These are phyloP conservation scores for Albizia julibrissin DNA, from an alignment of 306 rosid species.

Conservation along the genomic window DNA sequence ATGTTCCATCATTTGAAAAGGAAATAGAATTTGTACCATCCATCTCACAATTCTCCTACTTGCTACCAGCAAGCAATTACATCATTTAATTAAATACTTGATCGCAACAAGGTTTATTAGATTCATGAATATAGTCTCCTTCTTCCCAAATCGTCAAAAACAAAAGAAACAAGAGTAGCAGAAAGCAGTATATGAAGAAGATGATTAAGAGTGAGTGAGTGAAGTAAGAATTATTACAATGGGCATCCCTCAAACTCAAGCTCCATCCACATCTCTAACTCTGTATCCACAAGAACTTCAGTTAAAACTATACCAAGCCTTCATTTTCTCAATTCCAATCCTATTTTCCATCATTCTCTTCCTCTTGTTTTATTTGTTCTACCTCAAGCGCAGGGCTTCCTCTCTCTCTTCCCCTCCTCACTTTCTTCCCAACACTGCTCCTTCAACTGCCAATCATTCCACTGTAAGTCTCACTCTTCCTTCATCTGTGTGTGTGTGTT, in stretches of 20 bases:
- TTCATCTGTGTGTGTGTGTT: not conserved
- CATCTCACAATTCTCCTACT: not conserved
- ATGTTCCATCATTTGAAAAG: conserved; percentile 46
- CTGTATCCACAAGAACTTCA: conserved; percentile 78
- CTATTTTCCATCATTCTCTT: conserved; percentile 80
- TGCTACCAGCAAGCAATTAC: not conserved
- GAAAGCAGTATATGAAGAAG: not conserved
- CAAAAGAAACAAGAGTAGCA: not conserved
- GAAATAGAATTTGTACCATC: conserved; percentile 11
- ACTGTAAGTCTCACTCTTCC: conserved; percentile 6
- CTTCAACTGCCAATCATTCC: not conserved
- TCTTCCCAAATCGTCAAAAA: not conserved
- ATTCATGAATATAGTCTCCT: not conserved
- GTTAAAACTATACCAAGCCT: conserved; percentile 86
- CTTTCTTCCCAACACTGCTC: not conserved
- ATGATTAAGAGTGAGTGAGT: not conserved
- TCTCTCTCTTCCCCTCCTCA: conserved; percentile 36
- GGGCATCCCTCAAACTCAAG: conserved; percentile 53
- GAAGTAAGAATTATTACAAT: conserved; percentile 18
- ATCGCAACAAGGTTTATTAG: not conserved
- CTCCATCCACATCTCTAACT: conserved; percentile 50
- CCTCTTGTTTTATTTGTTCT: conserved; percentile 78
- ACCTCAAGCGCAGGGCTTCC: conserved; percentile 84
- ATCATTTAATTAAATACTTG: not conserved
- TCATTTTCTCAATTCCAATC: conserved; percentile 81